These are phyloP conservation scores for Acanthamoeba castellanii DNA, from an alignment of 208 protist species.

Conservation along the genomic window DNA sequence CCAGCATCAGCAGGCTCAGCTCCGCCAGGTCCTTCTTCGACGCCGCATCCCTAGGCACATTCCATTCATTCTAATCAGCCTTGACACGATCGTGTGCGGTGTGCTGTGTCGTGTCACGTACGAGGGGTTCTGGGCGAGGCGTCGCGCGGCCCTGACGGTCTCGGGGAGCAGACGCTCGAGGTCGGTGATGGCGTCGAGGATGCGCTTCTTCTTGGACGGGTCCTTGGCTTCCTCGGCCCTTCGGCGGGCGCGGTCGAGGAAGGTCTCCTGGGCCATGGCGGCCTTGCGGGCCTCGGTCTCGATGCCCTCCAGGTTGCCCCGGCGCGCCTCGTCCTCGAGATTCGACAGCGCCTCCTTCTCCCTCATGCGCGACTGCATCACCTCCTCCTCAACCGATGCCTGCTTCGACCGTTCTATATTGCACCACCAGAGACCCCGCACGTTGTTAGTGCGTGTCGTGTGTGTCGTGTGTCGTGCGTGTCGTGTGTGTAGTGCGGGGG, in stretches of 20 bases:
- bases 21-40: constrained; percentile 54
- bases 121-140: constrained; percentile 31
- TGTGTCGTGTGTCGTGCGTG: not conserved
- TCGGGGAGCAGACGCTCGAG: constrained; percentile 67
- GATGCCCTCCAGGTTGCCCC: not conserved
- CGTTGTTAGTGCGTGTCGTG: too few species aligned
- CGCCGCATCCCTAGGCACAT: not conserved
- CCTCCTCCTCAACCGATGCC: not conserved
- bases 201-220: constrained; percentile 3
- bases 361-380: not conserved
- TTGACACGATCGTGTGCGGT: not conserved
- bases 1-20: not conserved
- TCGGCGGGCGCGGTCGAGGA: not conserved
- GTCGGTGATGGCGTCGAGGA: constrained; percentile 62
- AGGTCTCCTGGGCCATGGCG: constrained; percentile 15
- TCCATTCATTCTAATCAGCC: not conserved
- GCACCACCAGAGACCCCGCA: not conserved
- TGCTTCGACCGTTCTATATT: not conserved
- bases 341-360: constrained; percentile 2
- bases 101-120: not conserved
- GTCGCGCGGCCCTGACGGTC: not conserved
- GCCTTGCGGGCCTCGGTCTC: constrained; percentile 38
- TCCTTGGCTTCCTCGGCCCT: constrained; percentile 23
- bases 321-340: not conserved
- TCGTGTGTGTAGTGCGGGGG: not conserved